Evolutionary conservation across 2,329 filamentous ascomycete species (phyloP), one percentile per base, ranked within the genome.

Genomic region (Verticillium nonalfalfae): DNA sequence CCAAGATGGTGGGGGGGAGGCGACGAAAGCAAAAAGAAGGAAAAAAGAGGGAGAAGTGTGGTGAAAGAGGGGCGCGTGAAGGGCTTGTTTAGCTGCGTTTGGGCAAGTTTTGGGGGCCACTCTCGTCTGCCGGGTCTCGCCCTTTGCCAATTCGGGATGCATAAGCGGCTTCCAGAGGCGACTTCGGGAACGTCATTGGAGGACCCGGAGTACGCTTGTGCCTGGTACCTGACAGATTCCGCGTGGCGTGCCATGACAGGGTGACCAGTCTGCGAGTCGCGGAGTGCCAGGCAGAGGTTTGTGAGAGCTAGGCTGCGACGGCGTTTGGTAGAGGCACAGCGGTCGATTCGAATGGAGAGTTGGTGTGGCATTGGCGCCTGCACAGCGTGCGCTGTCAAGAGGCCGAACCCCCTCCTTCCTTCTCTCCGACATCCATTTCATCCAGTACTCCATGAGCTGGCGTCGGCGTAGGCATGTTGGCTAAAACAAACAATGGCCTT

Each of bases 161-260:
- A 50, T 50, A 21, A 21, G 40, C n/a, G 3, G 40, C 18, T 9
- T 11, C 35, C 31, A 36, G 26, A 36, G 33, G 57, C 56, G 21
- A 56, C 35, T 38, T 57, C 21, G 62, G 50, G 57, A 50, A 34
- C 58, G 56, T 63, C 61, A 75, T 76, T 77, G 75, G 75, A 56
- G 21, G 55, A 7, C 33, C 50, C 59, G 36, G 59, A 65, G 61
- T 56, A 67, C 66, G 65, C 63, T 66, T 59, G 73, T 73, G 67
- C 72, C 74, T 73, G 74, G 76, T 78, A 73, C 76, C 76, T 78
- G 74, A 71, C 74, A 74, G 69, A 62, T 66, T 68, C 72, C 73
- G 76, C 76, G 73, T 76, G 75, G 73, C 69, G 66, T 65, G 68
- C 69, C 69, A 67, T 75, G 68, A 75, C 72, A 75, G 74, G 74